Conservation (phyloP, 495 filamentous ascomycete species). For the Chaetomidium leptoderma region DNA sequence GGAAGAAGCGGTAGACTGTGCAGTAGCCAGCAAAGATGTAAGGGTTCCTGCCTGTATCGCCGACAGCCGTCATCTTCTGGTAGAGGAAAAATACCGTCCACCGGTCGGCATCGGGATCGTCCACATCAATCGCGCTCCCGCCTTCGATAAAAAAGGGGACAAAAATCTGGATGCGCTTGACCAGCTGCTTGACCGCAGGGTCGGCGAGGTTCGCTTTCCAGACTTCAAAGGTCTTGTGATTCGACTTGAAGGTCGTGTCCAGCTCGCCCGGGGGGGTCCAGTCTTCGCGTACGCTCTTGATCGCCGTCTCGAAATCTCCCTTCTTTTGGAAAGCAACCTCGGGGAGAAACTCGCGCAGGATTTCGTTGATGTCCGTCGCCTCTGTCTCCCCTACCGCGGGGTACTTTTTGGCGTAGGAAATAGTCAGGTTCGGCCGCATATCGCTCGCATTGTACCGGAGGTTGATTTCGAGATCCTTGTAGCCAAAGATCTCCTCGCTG, state of each 20-base stretch:
- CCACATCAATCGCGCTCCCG: slow-evolving; percentile 63
- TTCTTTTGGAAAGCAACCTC: slow-evolving; percentile 60
- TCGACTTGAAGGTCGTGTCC: slow-evolving; percentile 36
- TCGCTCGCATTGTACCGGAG: slow-evolving; percentile 78
- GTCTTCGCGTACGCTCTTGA: slow-evolving; percentile 51
- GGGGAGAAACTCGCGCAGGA: slow-evolving; percentile 63
- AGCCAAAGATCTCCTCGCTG: slow-evolving; percentile 85
- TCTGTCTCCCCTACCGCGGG: slow-evolving; percentile 64
- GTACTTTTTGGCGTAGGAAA: slow-evolving; percentile 72
- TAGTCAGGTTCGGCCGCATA: slow-evolving; percentile 67
- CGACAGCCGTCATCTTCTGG: slow-evolving; percentile 51
- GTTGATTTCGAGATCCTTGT: slow-evolving; percentile 70
- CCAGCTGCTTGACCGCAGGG: slow-evolving; percentile 55
- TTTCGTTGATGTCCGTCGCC: slow-evolving; percentile 61
- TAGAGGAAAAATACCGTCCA: slow-evolving; percentile 90
- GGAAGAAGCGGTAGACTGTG: slow-evolving; percentile 82
- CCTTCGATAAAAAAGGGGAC: slow-evolving; percentile 91
- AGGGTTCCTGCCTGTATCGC: slow-evolving; percentile 45
- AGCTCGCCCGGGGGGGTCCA: slow-evolving; percentile 57
- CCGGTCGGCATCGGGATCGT: slow-evolving; percentile 69
- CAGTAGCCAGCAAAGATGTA: slow-evolving; percentile 82
- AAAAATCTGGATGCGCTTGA: slow-evolving; percentile 76
- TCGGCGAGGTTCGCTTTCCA: slow-evolving; percentile 51
- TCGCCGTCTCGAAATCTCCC: slow-evolving; percentile 54
- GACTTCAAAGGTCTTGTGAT: slow-evolving; percentile 45